Conservation (phyloP, 495 filamentous ascomycete species). For the Symbiotaphrina buchneri region DNA sequence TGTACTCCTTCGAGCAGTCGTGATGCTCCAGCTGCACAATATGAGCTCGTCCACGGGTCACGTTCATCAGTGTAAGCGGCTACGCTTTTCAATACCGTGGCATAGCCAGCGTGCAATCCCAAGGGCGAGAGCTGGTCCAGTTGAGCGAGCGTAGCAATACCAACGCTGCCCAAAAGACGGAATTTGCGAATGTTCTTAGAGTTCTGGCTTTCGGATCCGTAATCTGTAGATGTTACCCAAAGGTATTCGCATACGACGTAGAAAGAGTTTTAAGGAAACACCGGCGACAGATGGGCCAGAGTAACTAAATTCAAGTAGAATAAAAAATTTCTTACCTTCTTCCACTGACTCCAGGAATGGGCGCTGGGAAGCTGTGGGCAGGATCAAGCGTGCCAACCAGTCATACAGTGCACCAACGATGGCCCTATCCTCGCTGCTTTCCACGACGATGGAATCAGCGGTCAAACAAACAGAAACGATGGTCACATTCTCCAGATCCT, state of each 20-base stretch:
- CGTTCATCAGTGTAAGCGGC: constrained; percentile 19
- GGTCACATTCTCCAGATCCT: not conserved
- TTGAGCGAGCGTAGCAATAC: not conserved
- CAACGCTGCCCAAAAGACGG: too few species aligned
- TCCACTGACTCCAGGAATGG: constrained; percentile 3
- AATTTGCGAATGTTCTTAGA: constrained; percentile 1
- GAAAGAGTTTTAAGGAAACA: too few species aligned
- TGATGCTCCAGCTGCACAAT: constrained; percentile 12
- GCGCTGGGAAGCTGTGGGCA: constrained; percentile 15
- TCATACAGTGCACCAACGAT: constrained; percentile 13
- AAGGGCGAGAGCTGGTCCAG: constrained; percentile 7
- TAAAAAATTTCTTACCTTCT: constrained; percentile 8
- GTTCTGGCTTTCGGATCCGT: constrained; percentile 4
- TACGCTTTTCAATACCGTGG: constrained; percentile 8
- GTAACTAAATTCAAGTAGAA: too few species aligned
- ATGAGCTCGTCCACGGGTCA: constrained; percentile 30
- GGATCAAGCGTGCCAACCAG: constrained; percentile 14
- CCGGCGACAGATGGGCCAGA: too few species aligned
- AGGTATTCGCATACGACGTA: too few species aligned
- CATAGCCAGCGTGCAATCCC: constrained; percentile 10
- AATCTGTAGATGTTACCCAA: constrained; percentile 8
- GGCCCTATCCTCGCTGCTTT: constrained; percentile 9
- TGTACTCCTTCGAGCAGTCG: constrained; percentile 10
- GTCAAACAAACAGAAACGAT: too few species aligned
- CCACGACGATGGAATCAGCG: too few species aligned